phyloP scores from a whole-genome alignment of 257 asterid genomes.

The Knoxia roxburghii region DNA sequence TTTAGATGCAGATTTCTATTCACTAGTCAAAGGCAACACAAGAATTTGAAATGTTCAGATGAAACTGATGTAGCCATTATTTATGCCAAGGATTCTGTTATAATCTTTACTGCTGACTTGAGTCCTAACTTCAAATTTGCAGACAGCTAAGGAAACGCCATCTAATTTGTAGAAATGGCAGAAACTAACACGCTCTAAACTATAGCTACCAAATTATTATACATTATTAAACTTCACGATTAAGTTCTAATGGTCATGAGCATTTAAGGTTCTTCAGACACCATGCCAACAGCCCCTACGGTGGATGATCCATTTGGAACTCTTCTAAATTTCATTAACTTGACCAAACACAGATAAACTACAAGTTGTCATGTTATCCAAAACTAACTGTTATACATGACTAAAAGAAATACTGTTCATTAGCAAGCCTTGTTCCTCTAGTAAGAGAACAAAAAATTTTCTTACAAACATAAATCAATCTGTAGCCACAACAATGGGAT shows the following conservation, averaged over 20 bases:
- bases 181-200: neutral
- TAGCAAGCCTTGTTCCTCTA: neutral
- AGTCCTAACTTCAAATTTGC: neutral
- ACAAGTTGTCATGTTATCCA: neutral
- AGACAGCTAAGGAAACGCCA: neutral
- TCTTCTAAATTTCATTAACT: too few species aligned
- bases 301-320: neutral
- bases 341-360: neutral
- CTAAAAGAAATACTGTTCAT: neutral
- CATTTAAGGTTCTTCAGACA: neutral
- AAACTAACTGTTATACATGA: neutral
- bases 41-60: neutral
- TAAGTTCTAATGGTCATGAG: neutral
- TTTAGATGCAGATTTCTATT: neutral
- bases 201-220: neutral
- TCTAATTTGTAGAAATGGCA: neutral
- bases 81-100: too few species aligned
- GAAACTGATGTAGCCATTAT: neutral
- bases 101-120: neutral
- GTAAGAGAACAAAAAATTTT: neutral
- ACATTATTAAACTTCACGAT: neutral
- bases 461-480: neutral
- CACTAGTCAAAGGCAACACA: neutral
- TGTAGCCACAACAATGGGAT: neutral
- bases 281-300: neutral